These are phyloP conservation scores for Beauveria pseudobassiana DNA, from an alignment of 2,329 filamentous ascomycete species.

Conservation along the genomic window DNA sequence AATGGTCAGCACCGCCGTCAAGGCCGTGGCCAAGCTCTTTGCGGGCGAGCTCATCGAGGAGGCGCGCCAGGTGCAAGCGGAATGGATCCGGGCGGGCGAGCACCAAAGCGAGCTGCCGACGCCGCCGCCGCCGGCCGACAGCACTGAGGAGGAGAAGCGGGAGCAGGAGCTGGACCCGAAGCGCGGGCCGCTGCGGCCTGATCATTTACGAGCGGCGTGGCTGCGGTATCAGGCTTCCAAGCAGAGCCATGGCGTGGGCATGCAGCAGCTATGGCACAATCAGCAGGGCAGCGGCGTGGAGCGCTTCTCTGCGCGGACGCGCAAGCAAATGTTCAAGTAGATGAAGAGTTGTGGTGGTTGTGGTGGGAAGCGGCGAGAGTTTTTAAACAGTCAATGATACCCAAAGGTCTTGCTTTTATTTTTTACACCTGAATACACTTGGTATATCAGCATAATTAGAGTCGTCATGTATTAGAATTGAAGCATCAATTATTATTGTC, in stretches of 20 bases:
- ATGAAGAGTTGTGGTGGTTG: neutral
- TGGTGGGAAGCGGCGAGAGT: neutral
- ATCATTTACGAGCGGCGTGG: slow-evolving; percentile 67
- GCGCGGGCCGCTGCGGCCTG: slow-evolving; percentile 58
- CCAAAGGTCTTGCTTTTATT: neutral
- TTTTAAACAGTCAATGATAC: slow-evolving; percentile 1
- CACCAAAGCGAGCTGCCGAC: slow-evolving; percentile 46
- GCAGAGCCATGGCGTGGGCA: slow-evolving; percentile 56
- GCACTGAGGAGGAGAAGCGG: slow-evolving; percentile 20
- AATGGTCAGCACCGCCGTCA: slow-evolving; percentile 68
- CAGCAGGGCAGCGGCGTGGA: slow-evolving; percentile 54
- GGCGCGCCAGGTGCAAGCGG: slow-evolving; percentile 61
- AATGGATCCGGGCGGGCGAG: slow-evolving; percentile 59
- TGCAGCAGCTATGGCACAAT: slow-evolving; percentile 52
- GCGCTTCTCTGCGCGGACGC: slow-evolving; percentile 47
- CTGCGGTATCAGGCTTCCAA: slow-evolving; percentile 57
- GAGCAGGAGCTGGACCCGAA: slow-evolving; percentile 22
- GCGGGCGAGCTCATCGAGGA: slow-evolving; percentile 68
- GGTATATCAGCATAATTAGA: neutral
- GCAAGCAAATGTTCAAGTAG: slow-evolving; percentile 45
- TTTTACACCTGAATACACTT: no score
- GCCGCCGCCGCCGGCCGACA: slow-evolving; percentile 25
- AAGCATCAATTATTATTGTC: neutral
- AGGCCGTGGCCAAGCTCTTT: slow-evolving; percentile 69
- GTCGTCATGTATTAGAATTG: neutral